Evolutionary conservation across 225 moss, liverwort and hornwort genomes (phyloP), one percentile per base, ranked within the genome.

Genomic region (Bryoerythrophyllum caledonicum): DNA sequence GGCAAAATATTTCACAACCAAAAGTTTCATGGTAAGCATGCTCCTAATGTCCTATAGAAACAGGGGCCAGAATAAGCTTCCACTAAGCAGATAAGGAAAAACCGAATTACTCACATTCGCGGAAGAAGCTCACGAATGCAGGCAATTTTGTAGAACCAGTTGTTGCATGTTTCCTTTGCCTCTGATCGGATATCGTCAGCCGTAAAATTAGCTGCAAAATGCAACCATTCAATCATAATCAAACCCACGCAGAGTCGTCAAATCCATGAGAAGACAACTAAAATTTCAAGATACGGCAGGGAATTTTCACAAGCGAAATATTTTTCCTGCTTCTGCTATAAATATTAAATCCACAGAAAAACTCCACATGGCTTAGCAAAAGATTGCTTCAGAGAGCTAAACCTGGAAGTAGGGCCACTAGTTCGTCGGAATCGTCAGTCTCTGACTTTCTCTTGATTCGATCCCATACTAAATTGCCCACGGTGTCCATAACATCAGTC

Each of bases 401-500:
- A 99, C 99, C 93, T 88, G 99, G 99, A 64, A 99, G 86, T 60
- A 79, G 52, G 66, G 86, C 48, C 68, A 91, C 84, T 43, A 85
- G 66, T 40, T 91, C 87, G 63, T 83, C 95, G 61, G 72, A 79
- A 28, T 99, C 99, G 74, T 93, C 95, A 70, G 24, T 78, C 77
- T 99, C 99, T 30, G 99, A 81, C 71, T 99, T 99, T 63, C 89
- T 92, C 87, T 99, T 99, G 77, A 99, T 95, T 81, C 99, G 95
- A 82, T 95, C 90, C 95, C 95, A 99, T 35, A 99, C 99, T 76
- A 95, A 80, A 81, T 93, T 95, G 71, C 99, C 99, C 52, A 99
- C 99, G 69, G 99, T 95, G 73, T 99, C 99, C 99, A 99, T 93
- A 82, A 99, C 95, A 79, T 99, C 99, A 71, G 99, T 99, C 73